phyloP scores from a whole-genome alignment of 495 filamentous ascomycete genomes.

The Neurospora sp. region DNA sequence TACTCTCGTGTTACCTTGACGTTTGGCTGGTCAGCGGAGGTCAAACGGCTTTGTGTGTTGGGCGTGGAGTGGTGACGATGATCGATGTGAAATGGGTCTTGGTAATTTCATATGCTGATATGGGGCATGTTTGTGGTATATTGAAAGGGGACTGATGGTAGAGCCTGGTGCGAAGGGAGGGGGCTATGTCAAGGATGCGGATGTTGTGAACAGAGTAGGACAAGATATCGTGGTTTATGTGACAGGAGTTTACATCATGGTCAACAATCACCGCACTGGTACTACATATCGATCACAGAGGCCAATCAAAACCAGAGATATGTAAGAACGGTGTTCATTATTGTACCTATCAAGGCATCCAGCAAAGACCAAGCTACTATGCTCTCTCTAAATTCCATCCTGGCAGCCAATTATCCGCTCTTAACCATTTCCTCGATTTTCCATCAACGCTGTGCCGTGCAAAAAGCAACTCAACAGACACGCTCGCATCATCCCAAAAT shows the following conservation, averaged over 20 bases:
- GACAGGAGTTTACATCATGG: neutral
- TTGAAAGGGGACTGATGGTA: neutral
- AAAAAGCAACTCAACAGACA: neutral
- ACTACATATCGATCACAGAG: neutral
- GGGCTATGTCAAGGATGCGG: neutral
- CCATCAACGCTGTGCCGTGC: neutral
- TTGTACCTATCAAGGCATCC: neutral
- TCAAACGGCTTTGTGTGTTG: conserved; percentile 39
- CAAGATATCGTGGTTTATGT: neutral
- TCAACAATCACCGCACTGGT: neutral
- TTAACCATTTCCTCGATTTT: neutral
- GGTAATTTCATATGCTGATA: neutral
- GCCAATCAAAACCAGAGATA: neutral
- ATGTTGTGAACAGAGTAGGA: neutral
- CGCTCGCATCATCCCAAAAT: neutral
- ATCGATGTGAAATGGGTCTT: neutral
- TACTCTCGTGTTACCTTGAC: conserved; percentile 43
- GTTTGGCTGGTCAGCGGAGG: conserved; percentile 41
- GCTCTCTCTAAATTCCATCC: neutral
- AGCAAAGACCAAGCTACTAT: neutral
- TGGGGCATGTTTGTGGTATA: neutral
- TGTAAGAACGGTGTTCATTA: neutral
- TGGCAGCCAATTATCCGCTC: neutral
- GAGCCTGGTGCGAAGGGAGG: neutral
- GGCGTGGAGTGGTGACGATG: conserved; percentile 32